Evolutionary conservation across 78 protist genomes (phyloP), one percentile per base, ranked within the genome.

Genomic region (Chrysochromulina tobinii): DNA sequence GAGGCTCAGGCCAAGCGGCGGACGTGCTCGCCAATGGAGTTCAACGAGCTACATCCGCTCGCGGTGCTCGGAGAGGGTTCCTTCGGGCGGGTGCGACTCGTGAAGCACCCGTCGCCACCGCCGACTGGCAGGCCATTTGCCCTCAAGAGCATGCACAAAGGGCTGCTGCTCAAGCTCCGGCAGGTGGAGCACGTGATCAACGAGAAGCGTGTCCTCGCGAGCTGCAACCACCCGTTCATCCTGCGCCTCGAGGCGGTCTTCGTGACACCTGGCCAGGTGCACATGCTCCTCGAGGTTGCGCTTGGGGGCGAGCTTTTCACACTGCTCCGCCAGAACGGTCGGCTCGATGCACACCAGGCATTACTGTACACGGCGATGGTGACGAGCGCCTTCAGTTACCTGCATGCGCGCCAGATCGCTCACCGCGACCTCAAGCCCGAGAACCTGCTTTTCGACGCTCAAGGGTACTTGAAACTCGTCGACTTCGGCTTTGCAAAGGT

Each of bases 171-270:
- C 23, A 25, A 11, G 73, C 38, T 23, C 48, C 73, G 11, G 73
- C 17, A 95, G 83, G 89, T 90, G 12, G 90, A 89, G 59, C 96
- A 95, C n/a, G 50, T 95, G 18, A 3, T 20, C 17, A 58, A 12
- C 12, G 96, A 95, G 81, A 90, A 93, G 83, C 2, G 5, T 6
- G 1, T 92, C 54, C 84, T 95, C n/a, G 0, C 23, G 84, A 23
- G 0, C 9, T 18, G 85, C 51, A 0, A 66, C 12, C 96, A 95
- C 81, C 94, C 94, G 51, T 91, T 91, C n/a, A 95, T 84, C 61
- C 61, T 92, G 73, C 48, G 73, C 8, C 38, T 67, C 48, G 23
- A 23, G 17, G 25, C 7, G 14, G 25, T 38, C 17, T 67, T 14
- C 73, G 11, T 23, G 48, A 38, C 7, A 1, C 38, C 7, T 14